A percentile compares a stretch with the other conserved stretches of the same genome.
Conservation (phyloP, 2,329 filamentous ascomycete genomes). For the Thermochaetoides dissita region DNA sequence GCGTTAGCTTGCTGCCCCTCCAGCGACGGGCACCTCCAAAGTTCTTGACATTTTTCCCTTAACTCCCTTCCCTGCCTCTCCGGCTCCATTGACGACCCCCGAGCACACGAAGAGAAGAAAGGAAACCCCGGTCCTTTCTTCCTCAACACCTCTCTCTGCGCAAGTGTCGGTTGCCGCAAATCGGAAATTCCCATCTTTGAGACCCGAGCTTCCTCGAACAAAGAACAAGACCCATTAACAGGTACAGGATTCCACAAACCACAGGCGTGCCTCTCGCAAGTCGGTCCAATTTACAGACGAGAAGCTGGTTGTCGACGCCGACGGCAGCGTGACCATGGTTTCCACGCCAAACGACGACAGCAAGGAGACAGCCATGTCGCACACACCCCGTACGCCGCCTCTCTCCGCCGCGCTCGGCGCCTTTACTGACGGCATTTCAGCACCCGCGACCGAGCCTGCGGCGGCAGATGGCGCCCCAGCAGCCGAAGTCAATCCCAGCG, state of each 20-base stretch:
- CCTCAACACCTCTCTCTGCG: background rate
- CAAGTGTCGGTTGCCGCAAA: slow-evolving; percentile 3
- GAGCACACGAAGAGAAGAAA: background rate
- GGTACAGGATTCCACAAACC: slow-evolving; percentile 19
- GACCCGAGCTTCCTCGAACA: background rate
- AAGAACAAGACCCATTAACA: slow-evolving; percentile 9
- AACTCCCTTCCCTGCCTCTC: no score
- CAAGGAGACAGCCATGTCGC: slow-evolving; percentile 70
- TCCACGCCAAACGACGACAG: slow-evolving; percentile 56
- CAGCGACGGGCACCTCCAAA: slow-evolving; percentile 3
- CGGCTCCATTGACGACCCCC: background rate
- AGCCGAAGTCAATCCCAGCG: slow-evolving; percentile 39
- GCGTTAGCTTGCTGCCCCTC: slow-evolving; percentile 9
- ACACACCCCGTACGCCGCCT: slow-evolving; percentile 54
- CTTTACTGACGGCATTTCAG: slow-evolving; percentile 37
- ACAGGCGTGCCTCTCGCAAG: slow-evolving; percentile 50
- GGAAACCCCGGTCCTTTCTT: slow-evolving; percentile 1
- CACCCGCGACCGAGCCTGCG: slow-evolving; percentile 36
- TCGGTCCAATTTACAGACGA: slow-evolving; percentile 88
- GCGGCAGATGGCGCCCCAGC: slow-evolving; percentile 33
- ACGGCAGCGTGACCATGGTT: slow-evolving; percentile 70
- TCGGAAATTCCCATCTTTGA: slow-evolving; percentile 3
- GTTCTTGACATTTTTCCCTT: background rate
- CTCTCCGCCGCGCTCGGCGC: slow-evolving; percentile 39
- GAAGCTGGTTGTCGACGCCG: slow-evolving; percentile 72